Base-by-base conservation (phyloP, 1,284 basidiomycete species). In the Tilletia setariae region DNA sequence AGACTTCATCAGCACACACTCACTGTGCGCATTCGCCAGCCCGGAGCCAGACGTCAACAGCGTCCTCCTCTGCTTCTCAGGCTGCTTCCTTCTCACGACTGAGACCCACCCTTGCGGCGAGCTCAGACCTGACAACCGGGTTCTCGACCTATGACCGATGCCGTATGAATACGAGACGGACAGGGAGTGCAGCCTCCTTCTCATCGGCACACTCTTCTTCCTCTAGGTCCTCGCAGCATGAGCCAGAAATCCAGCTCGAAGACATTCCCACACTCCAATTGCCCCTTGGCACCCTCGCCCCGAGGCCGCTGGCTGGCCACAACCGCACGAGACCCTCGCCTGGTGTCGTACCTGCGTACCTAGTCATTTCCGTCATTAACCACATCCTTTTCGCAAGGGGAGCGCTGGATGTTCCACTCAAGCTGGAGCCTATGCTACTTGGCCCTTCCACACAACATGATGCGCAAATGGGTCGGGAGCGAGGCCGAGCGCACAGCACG, bases 301-400 rank as follows among this genome's bases (percentile, higher is more conserved):
- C 51, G 15, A 4, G 35, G 6, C 35, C 35, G 35, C 35, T 11
- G 6, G 11, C 35, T 4, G 35, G 35, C 35, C 21, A 53, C 15
- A 11, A 28, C 21, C 13, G 23, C n/a, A 25, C n/a, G 2, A 7
- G 28, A 23, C 51, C 28, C 16, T 15, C n/a, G 13, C 51, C 51
- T 21, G 51, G 51, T 28, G 51, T 53, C n/a, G 28, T 28, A 25
- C 51, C 51, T 13, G 51, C 51, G 7, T 53, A 25, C 51, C 51
- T 53, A 6, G 51, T 53, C 51, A 53, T 53, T 23, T 53, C 51
- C 28, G 51, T 53, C 23, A 53, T 53, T 23, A 53, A 53, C 51
- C 51, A 53, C 21, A 53, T 53, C 21, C 51, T 53, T 11, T 53
- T 53, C 21, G 21, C 51, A 15, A 23, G 51, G 28, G 51, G 51